Conservation (phyloP, 768 basidiomycete species). For the Panellus pusillus region DNA sequence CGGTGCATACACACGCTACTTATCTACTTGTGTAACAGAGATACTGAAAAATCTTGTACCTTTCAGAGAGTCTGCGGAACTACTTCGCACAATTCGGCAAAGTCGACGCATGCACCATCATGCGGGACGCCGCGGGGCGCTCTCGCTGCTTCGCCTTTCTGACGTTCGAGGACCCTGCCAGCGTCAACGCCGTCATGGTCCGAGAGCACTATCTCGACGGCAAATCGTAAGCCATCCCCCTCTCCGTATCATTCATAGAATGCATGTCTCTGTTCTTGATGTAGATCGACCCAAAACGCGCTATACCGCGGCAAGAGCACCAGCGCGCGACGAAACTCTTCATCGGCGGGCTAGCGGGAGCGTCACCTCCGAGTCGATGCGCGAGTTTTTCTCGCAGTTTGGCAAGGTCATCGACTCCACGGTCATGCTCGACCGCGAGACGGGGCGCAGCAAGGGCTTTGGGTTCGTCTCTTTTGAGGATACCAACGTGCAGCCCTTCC, state of each 20-base stretch:
- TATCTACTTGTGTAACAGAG: slow-evolving; percentile 30
- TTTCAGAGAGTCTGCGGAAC: slow-evolving; percentile 67
- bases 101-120: slow-evolving; percentile 97
- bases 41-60: slow-evolving; percentile 38
- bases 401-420: slow-evolving; percentile 97
- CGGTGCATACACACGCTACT: slow-evolving; percentile 63
- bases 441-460: slow-evolving; percentile 93
- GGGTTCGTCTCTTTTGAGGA: slow-evolving; percentile 97
- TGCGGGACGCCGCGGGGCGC: slow-evolving; percentile 93
- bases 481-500: slow-evolving; percentile 84
- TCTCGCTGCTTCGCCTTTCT: slow-evolving; percentile 98
- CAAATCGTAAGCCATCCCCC: slow-evolving; percentile 70
- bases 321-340: slow-evolving; percentile 92
- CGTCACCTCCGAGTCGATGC: slow-evolving; percentile 93
- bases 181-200: slow-evolving; percentile 95
- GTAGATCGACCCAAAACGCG: slow-evolving; percentile 99
- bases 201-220: slow-evolving; percentile 95
- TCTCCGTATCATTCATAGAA: background rate
- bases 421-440: slow-evolving; percentile 97
- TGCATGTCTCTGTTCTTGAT: background rate
- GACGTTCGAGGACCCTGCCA: slow-evolving; percentile 90
- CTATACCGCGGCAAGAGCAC: slow-evolving; percentile 95
- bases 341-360: slow-evolving; percentile 92
- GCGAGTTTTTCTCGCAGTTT: slow-evolving; percentile 89
- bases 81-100: slow-evolving; percentile 97